These are phyloP conservation scores for Ganoderma boninense DNA, from an alignment of 1,284 basidiomycete species.

Conservation along the genomic window DNA sequence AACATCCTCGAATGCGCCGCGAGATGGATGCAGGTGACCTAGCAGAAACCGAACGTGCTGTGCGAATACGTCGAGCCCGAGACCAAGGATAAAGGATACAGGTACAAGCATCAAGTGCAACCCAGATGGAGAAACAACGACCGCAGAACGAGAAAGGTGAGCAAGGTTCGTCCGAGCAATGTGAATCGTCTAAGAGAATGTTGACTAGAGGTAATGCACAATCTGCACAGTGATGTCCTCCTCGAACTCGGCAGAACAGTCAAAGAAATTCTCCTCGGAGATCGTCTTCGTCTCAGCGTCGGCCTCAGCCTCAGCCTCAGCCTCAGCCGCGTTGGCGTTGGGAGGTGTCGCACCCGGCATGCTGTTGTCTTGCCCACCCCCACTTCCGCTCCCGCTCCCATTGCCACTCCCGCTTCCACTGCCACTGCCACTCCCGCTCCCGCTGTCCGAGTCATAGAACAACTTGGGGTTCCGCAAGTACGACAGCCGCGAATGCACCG, in stretches of 20 bases:
- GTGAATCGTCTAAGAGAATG: not conserved
- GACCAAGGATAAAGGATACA: not conserved
- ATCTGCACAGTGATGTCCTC: conserved; percentile 3
- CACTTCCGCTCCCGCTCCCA: not conserved
- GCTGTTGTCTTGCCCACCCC: not conserved
- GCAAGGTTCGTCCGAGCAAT: not conserved
- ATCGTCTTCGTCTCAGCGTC: not conserved
- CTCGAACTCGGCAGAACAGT: conserved; percentile 1
- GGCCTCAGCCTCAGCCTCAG: not conserved
- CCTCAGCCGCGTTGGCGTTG: not conserved
- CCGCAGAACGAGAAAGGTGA: not conserved
- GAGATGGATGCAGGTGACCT: not conserved
- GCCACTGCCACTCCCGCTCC: not conserved
- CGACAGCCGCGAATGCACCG: not conserved
- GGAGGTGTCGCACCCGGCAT: not conserved
- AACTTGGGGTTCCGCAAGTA: not conserved
- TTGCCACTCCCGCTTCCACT: too few relatives aligned
- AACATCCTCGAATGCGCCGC: not conserved
- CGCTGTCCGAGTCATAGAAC: not conserved
- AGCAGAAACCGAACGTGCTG: not conserved
- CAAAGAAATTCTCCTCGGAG: not conserved
- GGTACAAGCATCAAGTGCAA: not conserved
- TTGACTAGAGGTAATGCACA: not conserved
- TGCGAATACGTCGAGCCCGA: not conserved
- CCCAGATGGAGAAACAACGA: not conserved